Evolutionary conservation across 225 moss, liverwort and hornwort genomes (phyloP), one percentile per base, ranked within the genome.

Genomic region (Bryoerythrophyllum caledonicum): DNA sequence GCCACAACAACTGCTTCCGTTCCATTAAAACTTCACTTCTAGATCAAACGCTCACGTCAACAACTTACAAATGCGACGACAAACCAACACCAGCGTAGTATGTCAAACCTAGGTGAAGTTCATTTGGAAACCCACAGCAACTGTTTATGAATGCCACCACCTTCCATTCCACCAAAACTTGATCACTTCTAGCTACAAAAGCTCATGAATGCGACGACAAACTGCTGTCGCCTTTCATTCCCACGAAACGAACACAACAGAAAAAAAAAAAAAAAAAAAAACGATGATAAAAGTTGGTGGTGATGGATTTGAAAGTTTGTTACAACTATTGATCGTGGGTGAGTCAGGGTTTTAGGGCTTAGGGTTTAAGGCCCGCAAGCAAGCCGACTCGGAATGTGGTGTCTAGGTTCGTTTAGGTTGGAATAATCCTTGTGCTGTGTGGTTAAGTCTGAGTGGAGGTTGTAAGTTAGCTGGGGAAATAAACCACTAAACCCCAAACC

Each of bases 281-380:
- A 70, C 13, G 17, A 38, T 2, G 28, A 70, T 38, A 55, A 38
- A 38, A 25, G 38, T 38, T 14, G 69, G 2, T 12, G 24, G 37
- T 10, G 5, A 38, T 16, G 16, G 37, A 70, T 70, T 55, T 25
- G 16, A 56, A 38, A 70, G 70, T 70, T 55, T 16, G 70, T 37
- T 35, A 10, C 55, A 55, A 70, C 7, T 37, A 25, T 10, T 55
- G 55, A 53, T 53, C 53, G 21, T 30, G 7, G 19, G 2, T 12
- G 5, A 74, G 6, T 48, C 37, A 53, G 64, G 64, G 61, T 23
- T 34, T n/a, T 73, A 54, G 68, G 59, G 59, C 68, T 68, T 34
- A 48, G 67, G 67, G 5, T 20, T 25, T 52, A 6, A n/a, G n/a
- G n/a, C n/a, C n/a, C n/a, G n/a, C n/a, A 46, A 43, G 43, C 40